Percentiles rank a stretch among this genome's conserved stretches.
Conservation (phyloP, 176 grass and related monocot genomes). For the Aechmea fasciata region DNA sequence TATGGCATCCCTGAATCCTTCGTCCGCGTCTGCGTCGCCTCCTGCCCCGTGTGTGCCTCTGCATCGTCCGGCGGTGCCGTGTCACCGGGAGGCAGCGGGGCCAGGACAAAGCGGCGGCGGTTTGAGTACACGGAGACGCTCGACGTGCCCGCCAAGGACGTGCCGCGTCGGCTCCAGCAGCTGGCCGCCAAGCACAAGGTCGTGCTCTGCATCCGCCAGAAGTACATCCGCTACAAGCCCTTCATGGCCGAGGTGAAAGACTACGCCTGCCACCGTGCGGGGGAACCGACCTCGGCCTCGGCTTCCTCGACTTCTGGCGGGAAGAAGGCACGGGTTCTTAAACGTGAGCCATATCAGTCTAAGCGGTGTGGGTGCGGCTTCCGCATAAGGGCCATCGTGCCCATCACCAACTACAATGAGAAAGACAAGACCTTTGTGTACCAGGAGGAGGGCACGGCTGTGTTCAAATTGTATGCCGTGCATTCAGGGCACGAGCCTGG, state of each 20-base stretch:
- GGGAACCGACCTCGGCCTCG: constrained; percentile 56
- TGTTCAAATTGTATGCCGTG: constrained; percentile 92
- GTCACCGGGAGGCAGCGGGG: constrained; percentile 1
- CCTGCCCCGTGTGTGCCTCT: constrained; percentile 65
- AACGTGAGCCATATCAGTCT: constrained; percentile 91
- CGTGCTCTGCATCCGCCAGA: constrained; percentile 94
- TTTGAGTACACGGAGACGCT: constrained; percentile 94
- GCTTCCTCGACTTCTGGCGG: constrained; percentile 31
- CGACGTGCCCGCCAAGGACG: constrained; percentile 81
- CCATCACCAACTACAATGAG: constrained; percentile 93
- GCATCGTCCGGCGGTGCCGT: constrained; percentile 25
- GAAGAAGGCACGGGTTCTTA: constrained; percentile 72
- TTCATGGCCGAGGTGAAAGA: constrained; percentile 99
- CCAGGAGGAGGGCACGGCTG: constrained; percentile 80
- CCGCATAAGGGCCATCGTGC: constrained; percentile 94
- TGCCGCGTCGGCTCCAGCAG: constrained; percentile 72
- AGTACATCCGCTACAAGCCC: constrained; percentile 97
- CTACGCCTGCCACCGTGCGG: constrained; percentile 93
- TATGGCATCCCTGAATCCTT: constrained; percentile 97
- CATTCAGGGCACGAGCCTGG: constrained; percentile 94
- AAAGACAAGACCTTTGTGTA: constrained; percentile 98
- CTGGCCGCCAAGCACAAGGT: constrained; percentile 95
- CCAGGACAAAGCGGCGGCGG: constrained; percentile 63
- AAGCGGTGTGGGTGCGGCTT: constrained; percentile 97
- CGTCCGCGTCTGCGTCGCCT: constrained; percentile 66